Conservation (phyloP, 306 rosid genomes). For the Citrullus amarus region DNA sequence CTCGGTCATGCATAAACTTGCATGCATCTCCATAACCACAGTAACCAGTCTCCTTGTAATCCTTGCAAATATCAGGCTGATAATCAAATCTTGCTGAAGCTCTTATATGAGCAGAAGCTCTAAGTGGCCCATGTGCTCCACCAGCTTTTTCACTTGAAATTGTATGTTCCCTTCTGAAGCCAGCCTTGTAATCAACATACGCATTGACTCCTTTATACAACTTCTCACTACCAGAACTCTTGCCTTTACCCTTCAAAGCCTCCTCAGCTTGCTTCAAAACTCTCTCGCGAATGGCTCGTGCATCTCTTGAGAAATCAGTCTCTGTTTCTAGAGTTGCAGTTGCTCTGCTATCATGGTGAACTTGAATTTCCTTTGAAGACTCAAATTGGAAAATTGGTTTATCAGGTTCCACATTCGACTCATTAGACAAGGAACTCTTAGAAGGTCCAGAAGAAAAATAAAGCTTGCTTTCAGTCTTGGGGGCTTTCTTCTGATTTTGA, state of each 20-base stretch:
- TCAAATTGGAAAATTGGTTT: conserved; percentile 26
- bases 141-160: conserved; percentile 79
- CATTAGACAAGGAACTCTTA: conserved; percentile 12
- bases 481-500: conserved; percentile 20
- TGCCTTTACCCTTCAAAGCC: conserved; percentile 42
- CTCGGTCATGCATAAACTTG: conserved; percentile 93
- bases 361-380: conserved; percentile 74
- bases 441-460: conserved; percentile 23
- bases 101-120: conserved; percentile 90
- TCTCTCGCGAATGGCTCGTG: conserved; percentile 69
- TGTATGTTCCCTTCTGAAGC: conserved; percentile 74
- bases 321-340: conserved; percentile 79
- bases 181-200: conserved; percentile 67
- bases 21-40: conserved; percentile 80
- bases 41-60: conserved; percentile 80
- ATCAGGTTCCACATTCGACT: conserved; percentile 12
- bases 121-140: conserved; percentile 79
- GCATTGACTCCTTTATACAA: conserved; percentile 52
- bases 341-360: conserved; percentile 67
- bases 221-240: conserved; percentile 34
- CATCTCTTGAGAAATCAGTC: conserved; percentile 64
- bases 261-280: conserved; percentile 55
- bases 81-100: conserved; percentile 74
- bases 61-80: conserved; percentile 87
- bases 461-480: conserved; percentile 24